Conservation (phyloP, 352 stramenopile genomes). For the Pelagophyceae sp. region DNA sequence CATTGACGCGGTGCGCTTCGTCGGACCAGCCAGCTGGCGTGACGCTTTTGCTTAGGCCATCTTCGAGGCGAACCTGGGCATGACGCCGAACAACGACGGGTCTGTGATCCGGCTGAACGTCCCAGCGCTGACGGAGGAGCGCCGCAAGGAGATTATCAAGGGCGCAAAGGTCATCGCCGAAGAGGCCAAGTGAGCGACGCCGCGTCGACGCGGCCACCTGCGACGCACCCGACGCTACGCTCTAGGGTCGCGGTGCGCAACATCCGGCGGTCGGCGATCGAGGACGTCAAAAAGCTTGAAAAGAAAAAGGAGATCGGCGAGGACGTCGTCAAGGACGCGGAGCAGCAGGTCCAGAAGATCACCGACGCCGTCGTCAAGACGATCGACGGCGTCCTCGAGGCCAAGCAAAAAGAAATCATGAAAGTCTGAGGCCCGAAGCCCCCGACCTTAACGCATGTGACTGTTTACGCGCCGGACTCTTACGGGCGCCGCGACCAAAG, state of each 20-base stretch:
- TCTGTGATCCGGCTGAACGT: constrained; percentile 68
- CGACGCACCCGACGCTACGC: too few species aligned
- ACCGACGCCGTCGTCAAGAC: constrained; percentile 63
- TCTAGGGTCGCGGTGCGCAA: constrained; percentile 51
- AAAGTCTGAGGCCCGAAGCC: constrained; percentile 44
- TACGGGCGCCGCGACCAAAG: background rate
- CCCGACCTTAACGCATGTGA: background rate
- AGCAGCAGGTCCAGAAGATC: constrained; percentile 64
- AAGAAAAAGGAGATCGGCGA: constrained; percentile 59
- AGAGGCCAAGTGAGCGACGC: constrained; percentile 61
- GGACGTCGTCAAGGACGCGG: constrained; percentile 54
- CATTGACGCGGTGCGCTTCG: constrained; percentile 63
- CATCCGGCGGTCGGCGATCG: constrained; percentile 62
- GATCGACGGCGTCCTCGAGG: constrained; percentile 56
- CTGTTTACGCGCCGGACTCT: background rate
- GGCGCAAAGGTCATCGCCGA: constrained; percentile 62
- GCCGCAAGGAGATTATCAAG: constrained; percentile 69
- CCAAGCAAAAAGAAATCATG: constrained; percentile 72
- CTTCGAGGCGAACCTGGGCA: constrained; percentile 43
- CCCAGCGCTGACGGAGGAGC: constrained; percentile 67
- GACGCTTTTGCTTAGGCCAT: background rate
- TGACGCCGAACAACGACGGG: constrained; percentile 64
- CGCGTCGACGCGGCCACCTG: too few species aligned
- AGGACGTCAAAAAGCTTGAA: constrained; percentile 66
- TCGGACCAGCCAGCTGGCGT: background rate